Evolutionary conservation across 768 basidiomycete species (phyloP), one percentile per base, ranked within the genome.

Genomic region (Sutorius australiensis): DNA sequence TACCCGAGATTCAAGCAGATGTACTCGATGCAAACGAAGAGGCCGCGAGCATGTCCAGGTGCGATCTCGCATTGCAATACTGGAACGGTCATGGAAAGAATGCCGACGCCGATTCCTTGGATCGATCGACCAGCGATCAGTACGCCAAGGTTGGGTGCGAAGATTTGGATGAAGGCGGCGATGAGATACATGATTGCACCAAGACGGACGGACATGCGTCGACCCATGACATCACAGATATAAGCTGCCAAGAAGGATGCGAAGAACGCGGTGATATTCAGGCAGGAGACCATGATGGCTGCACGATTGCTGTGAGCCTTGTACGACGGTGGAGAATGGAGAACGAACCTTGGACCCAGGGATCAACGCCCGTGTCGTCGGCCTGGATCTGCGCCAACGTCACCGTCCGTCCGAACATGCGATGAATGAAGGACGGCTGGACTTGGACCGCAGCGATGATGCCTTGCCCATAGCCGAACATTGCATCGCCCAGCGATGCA

Each of bases 381-480:
- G 66, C 64, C 62, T 76, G 73, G 38, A 81, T 69, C 60, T 79
- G 73, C 24, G 65, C 62, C 54, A 77, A 57, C 3, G 78, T 76
- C n/a, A 79, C 73, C 33, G 69, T 66, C 48, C 54, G 67, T 8
- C 77, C 75, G 48, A 77, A 81, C 72, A 81, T 77, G 6, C 74
- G 68, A 13, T 67, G 62, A 50, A 81, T 76, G 61, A 80, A 81
- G 2, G 76, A 75, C 5, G 78, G 78, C 59, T 80, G 80, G 40
- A 81, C 74, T 43, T 80, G 78, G 17, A 76, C 72, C 3, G 77
- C 70, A 5, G 78, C 79, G 39, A 79, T 79, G 55, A 76, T 75
- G 3, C 80, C 80, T 57, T 80, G 79, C 39, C 77, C 75, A 51
- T 80, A 81, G 6, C 80, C 80, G 56, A 81, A 80, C 73, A 80